phyloP scores from a whole-genome alignment of 805 yeast genomes.

The Candida germanica region DNA sequence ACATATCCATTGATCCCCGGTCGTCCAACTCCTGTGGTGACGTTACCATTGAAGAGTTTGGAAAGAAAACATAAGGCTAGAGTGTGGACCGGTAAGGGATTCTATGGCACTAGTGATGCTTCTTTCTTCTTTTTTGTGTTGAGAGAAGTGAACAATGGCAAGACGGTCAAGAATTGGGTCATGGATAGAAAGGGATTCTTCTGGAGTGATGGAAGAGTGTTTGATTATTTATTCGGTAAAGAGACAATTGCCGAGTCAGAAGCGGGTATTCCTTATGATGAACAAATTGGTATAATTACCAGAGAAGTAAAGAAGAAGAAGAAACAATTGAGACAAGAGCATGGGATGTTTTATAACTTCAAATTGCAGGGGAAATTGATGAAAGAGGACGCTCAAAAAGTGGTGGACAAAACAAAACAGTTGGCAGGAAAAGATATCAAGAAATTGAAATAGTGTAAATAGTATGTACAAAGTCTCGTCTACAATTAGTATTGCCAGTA shows the following conservation, averaged over 20 bases:
- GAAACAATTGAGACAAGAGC: conserved; percentile 48
- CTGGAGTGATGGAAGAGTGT: conserved; percentile 90
- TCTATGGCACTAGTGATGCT: conserved; percentile 78
- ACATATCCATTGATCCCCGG: conserved; percentile 78
- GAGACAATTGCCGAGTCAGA: conserved; percentile 77
- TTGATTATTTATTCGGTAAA: conserved; percentile 77
- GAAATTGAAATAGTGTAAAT: conserved; percentile 5
- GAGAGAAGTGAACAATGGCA: conserved; percentile 46
- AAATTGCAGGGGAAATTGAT: conserved; percentile 40
- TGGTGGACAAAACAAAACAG: conserved; percentile 3
- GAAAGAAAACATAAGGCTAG: conserved; percentile 58
- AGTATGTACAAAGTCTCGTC: background rate
- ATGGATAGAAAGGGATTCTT: conserved; percentile 85
- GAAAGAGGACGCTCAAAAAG: conserved; percentile 22
- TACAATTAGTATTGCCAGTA: background rate
- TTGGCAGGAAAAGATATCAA: conserved; percentile 2
- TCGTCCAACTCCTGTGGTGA: conserved; percentile 69
- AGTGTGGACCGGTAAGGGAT: conserved; percentile 85
- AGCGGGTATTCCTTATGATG: conserved; percentile 62
- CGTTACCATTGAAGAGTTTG: conserved; percentile 57
- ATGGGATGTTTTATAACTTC: conserved; percentile 60
- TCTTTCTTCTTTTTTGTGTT: conserved; percentile 71
- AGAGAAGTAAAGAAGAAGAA: conserved; percentile 48
- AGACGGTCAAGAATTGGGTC: conserved; percentile 55
- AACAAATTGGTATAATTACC: conserved; percentile 48